phyloP scores from a whole-genome alignment of 2,329 filamentous ascomycete genomes.

The Phialocephala subalpina region DNA sequence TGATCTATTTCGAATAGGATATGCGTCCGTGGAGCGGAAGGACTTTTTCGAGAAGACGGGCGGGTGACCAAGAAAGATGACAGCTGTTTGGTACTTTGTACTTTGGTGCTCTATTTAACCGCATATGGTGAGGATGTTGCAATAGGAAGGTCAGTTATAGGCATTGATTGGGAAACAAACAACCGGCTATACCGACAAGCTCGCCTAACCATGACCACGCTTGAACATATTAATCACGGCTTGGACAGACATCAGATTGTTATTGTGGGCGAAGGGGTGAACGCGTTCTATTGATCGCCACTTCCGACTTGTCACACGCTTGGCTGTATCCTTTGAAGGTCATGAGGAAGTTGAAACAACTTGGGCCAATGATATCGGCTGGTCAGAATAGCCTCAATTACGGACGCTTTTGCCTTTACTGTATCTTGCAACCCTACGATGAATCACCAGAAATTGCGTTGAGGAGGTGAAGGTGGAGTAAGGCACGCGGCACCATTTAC shows the following conservation, averaged over 20 bases:
- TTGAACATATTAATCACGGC: background rate
- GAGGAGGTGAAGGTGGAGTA: background rate
- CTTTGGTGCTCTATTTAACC: conserved; percentile 3
- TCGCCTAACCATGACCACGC: background rate
- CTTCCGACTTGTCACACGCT: background rate
- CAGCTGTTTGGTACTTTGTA: conserved; percentile 2
- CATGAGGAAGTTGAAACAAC: background rate
- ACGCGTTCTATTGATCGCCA: background rate
- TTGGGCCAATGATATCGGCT: background rate
- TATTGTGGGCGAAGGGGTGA: background rate
- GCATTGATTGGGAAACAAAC: background rate
- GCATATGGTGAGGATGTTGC: background rate
- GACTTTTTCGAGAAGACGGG: conserved; percentile 7
- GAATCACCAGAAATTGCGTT: background rate
- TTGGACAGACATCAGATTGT: conserved; percentile 4
- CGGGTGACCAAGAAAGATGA: conserved; percentile 1
- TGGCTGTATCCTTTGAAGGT: background rate
- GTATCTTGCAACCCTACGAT: conserved; percentile 1
- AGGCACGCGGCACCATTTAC: background rate
- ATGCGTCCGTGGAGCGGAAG: conserved; percentile 2
- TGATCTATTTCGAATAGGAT: conserved; percentile 5
- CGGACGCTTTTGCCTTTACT: background rate
- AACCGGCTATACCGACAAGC: background rate
- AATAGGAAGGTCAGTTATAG: conserved; percentile 12
- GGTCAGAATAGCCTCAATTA: background rate